Conservation (phyloP, 2,329 filamentous ascomycete species). For the Trichophyton verrucosum region DNA sequence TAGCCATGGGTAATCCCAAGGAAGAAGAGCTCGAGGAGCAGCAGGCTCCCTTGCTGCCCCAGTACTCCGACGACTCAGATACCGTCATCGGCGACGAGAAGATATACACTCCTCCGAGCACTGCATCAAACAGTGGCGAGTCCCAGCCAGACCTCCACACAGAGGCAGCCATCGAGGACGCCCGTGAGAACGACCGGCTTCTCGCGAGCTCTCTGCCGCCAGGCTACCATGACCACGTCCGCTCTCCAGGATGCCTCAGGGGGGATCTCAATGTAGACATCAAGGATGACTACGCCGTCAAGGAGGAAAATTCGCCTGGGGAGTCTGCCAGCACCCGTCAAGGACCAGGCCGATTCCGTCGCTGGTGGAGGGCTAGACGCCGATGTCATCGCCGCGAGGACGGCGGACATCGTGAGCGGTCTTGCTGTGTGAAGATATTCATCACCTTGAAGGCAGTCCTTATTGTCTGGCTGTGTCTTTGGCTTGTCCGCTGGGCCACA, state of each 20-base stretch:
- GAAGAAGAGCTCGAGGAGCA: not conserved
- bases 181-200: not conserved
- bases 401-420: not conserved
- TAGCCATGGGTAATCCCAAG: not conserved
- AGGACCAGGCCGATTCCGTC: not conserved
- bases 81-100: not conserved
- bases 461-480: not conserved
- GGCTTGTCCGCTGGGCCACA: not conserved
- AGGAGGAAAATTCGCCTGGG: not conserved
- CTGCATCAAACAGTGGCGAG: not conserved
- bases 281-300: not conserved
- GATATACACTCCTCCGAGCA: constrained; percentile 3
- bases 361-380: not conserved
- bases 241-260: not conserved
- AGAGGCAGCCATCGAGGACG: not conserved
- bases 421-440: constrained; percentile 1
- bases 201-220: not conserved
- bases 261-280: constrained; percentile 5
- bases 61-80: constrained; percentile 2
- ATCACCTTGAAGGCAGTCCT: not conserved
- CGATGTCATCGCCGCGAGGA: not conserved
- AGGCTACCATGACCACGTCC: not conserved
- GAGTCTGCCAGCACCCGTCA: not conserved
- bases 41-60: not conserved
- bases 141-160: not conserved